These are phyloP conservation scores for Fusarium scirpi DNA, from an alignment of 2,329 filamentous ascomycete genomes.

Conservation along the genomic window DNA sequence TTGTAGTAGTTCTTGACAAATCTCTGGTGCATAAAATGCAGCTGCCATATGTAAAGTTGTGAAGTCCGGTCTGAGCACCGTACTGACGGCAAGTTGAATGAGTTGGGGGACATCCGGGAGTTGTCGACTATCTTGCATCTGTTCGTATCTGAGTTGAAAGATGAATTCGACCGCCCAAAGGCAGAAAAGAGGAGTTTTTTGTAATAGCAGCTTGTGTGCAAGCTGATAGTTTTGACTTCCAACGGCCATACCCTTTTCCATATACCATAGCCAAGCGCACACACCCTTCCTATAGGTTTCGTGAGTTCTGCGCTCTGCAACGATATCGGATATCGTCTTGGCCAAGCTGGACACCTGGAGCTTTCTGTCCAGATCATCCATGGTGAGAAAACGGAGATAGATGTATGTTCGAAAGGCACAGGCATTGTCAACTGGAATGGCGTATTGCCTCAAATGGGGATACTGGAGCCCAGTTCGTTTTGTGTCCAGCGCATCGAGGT, in stretches of 20 bases:
- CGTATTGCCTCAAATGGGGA: background rate
- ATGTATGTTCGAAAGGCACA: background rate
- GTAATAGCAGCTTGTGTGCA: background rate
- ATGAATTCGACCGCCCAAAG: background rate
- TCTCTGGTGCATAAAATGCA: background rate
- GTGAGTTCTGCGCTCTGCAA: rapidly evolving
- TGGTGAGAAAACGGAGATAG: background rate
- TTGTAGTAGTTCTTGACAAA: background rate
- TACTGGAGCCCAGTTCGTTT: too few species aligned
- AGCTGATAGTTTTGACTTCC: background rate
- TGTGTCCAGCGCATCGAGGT: background rate
- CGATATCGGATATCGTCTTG: rapidly evolving
- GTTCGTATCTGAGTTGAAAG: rapidly evolving
- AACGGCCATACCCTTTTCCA: rapidly evolving
- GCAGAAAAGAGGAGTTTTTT: background rate
- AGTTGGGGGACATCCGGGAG: rapidly evolving
- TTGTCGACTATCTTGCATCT: rapidly evolving
- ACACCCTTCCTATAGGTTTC: too few species aligned
- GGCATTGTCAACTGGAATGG: too few species aligned
- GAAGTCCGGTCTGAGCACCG: background rate
- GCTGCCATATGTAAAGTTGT: background rate
- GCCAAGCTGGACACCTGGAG: background rate
- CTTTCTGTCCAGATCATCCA: background rate
- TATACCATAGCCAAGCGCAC: too few species aligned
- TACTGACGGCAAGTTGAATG: background rate